Conservation (phyloP, 768 basidiomycete genomes). For the Daedaleopsis nitida region DNA sequence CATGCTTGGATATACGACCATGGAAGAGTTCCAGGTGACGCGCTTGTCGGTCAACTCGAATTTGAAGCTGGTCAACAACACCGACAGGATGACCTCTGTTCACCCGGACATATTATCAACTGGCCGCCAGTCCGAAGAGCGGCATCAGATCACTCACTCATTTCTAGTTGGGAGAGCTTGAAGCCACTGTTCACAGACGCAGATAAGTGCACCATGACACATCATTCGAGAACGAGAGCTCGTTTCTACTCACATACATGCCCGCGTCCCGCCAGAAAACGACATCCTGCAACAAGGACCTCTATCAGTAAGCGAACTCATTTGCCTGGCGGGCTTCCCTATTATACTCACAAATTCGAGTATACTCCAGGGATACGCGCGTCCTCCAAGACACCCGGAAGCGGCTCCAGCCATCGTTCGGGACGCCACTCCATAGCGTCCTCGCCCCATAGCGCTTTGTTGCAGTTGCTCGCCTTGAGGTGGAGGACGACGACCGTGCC, state of each 20-base stretch:
- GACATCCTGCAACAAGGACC: slow-evolving; percentile 21
- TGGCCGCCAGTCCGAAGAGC: no score
- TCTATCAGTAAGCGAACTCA: neutral
- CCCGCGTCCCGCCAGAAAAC: slow-evolving; percentile 22
- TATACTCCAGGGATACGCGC: slow-evolving; percentile 17
- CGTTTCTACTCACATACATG: slow-evolving; percentile 24
- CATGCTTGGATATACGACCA: slow-evolving; percentile 12
- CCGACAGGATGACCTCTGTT: slow-evolving; percentile 18
- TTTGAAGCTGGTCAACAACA: slow-evolving; percentile 3
- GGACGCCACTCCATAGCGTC: slow-evolving; percentile 51
- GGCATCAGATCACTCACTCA: slow-evolving; percentile 13
- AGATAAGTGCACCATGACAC: neutral
- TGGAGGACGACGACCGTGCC: slow-evolving; percentile 45
- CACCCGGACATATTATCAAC: neutral
- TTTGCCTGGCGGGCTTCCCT: no score
- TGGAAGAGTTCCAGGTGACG: slow-evolving; percentile 15
- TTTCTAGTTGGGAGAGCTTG: slow-evolving; percentile 27
- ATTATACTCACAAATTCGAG: slow-evolving; percentile 14
- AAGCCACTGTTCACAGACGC: slow-evolving; percentile 16
- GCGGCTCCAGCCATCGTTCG: slow-evolving; percentile 13
- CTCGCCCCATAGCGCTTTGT: slow-evolving; percentile 44
- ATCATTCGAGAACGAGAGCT: no score
- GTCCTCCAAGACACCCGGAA: slow-evolving; percentile 5
- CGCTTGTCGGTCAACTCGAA: slow-evolving; percentile 13
- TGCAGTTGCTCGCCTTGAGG: slow-evolving; percentile 48